Base-by-base conservation (phyloP, 495 filamentous ascomycete species). In the Echria macrotheca region DNA sequence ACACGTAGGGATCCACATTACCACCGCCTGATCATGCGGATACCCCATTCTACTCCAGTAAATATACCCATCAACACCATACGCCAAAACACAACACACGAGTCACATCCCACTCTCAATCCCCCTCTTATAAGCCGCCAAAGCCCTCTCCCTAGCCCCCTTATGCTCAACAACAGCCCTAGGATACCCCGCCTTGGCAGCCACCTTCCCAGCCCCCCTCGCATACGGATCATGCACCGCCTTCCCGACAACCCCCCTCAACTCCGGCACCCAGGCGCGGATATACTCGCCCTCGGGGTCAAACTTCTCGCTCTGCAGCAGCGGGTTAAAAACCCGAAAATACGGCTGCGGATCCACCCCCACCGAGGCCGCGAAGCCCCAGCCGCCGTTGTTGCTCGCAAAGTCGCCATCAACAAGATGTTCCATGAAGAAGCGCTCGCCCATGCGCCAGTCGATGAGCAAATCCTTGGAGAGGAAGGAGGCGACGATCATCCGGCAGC, bases 331-430 rank as follows among this genome's bases (percentile, higher is more conserved):
- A 50, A 96, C 86, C 2, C 88, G 76, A 55, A 96, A 95, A 57
- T 91, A 95, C 0, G 90, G 89, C 68, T 95, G 89, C 1, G 91
- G 88, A 64, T 96, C 90, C 0, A 91, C 89, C 10, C 91, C 91
- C 1, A 87, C 86, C 9, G 76, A 82, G 0, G 84, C 81, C 12
- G 78, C 77, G 62, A 91, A 96, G 0, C 90, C 91, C 91, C 91
- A 95, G 0, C 91, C 91, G 18, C 90, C 88, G 58, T 91, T 91
- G 57, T 96, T 96, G 31, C 80, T 86, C 1, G 89, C 88, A 61
- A 96, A 96, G 64, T 96, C 90, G 9, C 91, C 91, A 62, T 95
- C 91, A 47, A 96, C 81, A 4, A 96, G 74, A 43, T 87, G 74
- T 57, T 86, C 80, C 86, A 94, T 95, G 71, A 96, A 95, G 61